A percentile compares a stretch with the other conserved stretches of the same genome.
phyloP scores from a whole-genome alignment of 768 basidiomycete genomes.

The Dentipellis sp. region DNA sequence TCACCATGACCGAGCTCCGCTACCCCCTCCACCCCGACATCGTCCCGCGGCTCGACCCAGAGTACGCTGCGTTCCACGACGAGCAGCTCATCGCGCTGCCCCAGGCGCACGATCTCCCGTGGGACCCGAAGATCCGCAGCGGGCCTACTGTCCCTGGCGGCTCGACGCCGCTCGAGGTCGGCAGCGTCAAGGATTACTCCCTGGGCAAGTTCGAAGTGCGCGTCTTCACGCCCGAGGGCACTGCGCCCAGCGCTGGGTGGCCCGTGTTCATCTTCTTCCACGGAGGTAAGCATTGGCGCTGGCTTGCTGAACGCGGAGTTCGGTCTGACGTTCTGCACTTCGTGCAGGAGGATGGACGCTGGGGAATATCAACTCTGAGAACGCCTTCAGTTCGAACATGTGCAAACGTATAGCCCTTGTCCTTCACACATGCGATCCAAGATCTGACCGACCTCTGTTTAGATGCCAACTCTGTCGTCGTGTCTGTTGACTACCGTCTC shows the following conservation, averaged over 20 bases:
- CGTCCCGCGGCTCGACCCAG: constrained; percentile 47
- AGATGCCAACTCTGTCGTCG: constrained; percentile 55
- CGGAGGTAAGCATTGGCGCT: constrained; percentile 37
- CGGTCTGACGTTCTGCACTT: not conserved
- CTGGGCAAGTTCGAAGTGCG: constrained; percentile 46
- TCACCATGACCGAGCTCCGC: too few relatives aligned
- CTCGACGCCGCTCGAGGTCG: constrained; percentile 47
- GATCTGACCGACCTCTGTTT: not conserved
- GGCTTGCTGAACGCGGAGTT: not conserved
- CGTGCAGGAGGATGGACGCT: constrained; percentile 66
- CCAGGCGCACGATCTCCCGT: constrained; percentile 48
- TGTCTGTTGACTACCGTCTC: constrained; percentile 64
- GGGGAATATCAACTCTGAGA: constrained; percentile 51
- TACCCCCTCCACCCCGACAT: constrained; percentile 54
- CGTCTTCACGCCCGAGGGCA: constrained; percentile 53
- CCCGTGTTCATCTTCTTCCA: constrained; percentile 69
- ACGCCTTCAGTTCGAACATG: constrained; percentile 53
- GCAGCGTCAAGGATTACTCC: constrained; percentile 41
- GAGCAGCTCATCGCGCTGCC: constrained; percentile 33
- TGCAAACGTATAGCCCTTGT: constrained; percentile 34
- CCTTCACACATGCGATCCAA: not conserved
- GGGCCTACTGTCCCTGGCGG: constrained; percentile 45
- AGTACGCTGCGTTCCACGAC: constrained; percentile 59
- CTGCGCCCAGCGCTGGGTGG: constrained; percentile 48
- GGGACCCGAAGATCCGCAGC: constrained; percentile 50